Evolutionary conservation across 352 stramenopile genomes (phyloP).

Genomic region (Pythium chondricola): DNA sequence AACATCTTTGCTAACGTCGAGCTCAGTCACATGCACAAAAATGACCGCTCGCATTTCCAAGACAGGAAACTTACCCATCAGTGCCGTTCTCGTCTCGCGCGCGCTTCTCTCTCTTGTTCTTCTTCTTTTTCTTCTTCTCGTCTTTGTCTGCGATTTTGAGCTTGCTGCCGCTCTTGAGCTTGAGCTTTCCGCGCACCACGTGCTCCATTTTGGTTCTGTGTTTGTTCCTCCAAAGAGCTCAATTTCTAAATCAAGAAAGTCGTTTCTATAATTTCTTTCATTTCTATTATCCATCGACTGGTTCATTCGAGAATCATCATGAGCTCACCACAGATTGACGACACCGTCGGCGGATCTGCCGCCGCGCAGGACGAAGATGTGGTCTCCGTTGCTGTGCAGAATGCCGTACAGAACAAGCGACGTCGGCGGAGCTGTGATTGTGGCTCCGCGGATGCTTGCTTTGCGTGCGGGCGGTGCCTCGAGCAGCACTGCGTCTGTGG

Average conservation of each 20-base stretch:
- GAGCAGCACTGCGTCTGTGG: constrained; percentile 59
- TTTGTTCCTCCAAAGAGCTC: neutral
- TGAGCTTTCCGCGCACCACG: constrained; percentile 80
- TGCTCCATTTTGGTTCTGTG: constrained; percentile 44
- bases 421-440: constrained; percentile 42
- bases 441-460: constrained; percentile 35
- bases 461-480: constrained; percentile 45
- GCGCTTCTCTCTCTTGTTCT: constrained; percentile 23
- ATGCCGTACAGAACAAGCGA: constrained; percentile 6
- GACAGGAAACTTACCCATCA: too few relatives aligned
- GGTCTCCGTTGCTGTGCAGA: neutral
- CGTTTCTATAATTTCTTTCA: constrained; percentile 1
- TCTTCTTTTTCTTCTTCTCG: constrained; percentile 59
- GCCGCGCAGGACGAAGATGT: too few relatives aligned
- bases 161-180: constrained; percentile 57
- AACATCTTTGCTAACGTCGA: constrained; percentile 6
- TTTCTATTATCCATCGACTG: constrained; percentile 20
- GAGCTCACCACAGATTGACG: too few relatives aligned
- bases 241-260: constrained; percentile 8
- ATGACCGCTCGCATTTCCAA: too few relatives aligned
- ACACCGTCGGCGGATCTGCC: too few relatives aligned
- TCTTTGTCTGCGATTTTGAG: constrained; percentile 53
- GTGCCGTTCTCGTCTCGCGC: neutral
- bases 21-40: too few relatives aligned
- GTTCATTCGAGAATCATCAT: neutral